These are phyloP conservation scores for Claviceps quebecensis DNA, from an alignment of 2,329 filamentous ascomycete species.

Conservation along the genomic window DNA sequence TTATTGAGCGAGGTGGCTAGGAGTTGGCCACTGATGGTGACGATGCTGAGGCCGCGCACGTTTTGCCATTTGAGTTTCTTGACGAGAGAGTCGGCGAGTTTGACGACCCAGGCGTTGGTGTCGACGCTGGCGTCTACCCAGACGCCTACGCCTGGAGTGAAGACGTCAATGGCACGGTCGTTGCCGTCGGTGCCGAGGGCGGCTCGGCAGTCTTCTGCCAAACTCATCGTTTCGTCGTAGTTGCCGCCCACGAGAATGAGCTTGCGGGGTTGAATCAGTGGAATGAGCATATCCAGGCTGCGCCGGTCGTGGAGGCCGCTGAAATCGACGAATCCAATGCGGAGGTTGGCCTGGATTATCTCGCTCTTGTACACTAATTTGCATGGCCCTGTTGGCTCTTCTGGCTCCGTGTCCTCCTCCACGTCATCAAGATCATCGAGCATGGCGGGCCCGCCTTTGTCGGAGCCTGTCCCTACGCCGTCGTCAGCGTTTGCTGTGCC, in stretches of 20 bases:
- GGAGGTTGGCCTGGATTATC: slow-evolving; percentile 53
- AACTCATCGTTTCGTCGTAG: slow-evolving; percentile 58
- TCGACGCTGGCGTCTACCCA: slow-evolving; percentile 85
- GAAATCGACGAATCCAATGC: slow-evolving; percentile 82
- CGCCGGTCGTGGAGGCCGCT: slow-evolving; percentile 85
- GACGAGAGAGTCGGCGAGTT: slow-evolving; percentile 70
- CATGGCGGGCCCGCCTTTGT: slow-evolving; percentile 24
- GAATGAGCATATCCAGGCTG: slow-evolving; percentile 86
- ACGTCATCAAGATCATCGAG: slow-evolving; percentile 44
- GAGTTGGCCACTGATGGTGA: slow-evolving; percentile 71
- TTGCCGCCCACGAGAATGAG: slow-evolving; percentile 81
- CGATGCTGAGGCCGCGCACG: slow-evolving; percentile 76
- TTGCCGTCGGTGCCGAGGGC: slow-evolving; percentile 39
- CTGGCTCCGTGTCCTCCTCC: slow-evolving; percentile 41
- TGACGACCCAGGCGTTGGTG: slow-evolving; percentile 93
- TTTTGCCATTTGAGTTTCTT: slow-evolving; percentile 90
- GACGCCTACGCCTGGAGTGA: slow-evolving; percentile 62
- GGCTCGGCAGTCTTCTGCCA: slow-evolving; percentile 69
- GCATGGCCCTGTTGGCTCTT: slow-evolving; percentile 49
- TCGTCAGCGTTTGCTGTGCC: slow-evolving; percentile 24
- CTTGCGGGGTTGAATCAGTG: slow-evolving; percentile 85
- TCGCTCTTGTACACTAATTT: slow-evolving; percentile 56
- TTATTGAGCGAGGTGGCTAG: slow-evolving; percentile 20
- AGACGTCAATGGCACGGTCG: slow-evolving; percentile 50
- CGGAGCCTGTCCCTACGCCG: slow-evolving; percentile 25